A percentile compares a stretch with the other conserved stretches of the same genome.
Conservation (phyloP, 306 rosid genomes). For the Canavalia ensiformis region DNA sequence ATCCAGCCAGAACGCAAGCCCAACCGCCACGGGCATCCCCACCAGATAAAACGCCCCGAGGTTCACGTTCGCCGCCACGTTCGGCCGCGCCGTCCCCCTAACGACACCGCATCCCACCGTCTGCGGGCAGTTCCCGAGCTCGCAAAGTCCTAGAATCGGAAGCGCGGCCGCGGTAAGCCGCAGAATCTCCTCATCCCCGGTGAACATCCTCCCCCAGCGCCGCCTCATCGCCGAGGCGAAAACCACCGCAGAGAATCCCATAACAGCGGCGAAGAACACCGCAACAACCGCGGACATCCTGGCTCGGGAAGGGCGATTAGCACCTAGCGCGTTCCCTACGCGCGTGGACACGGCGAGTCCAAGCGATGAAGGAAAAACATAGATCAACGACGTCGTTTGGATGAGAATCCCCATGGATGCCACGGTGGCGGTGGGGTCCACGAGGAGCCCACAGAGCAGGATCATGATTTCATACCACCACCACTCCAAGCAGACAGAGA, state of each 20-base stretch:
- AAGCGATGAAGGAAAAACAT: constrained; percentile 86
- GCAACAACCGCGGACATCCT: constrained; percentile 68
- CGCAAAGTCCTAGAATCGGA: constrained; percentile 90
- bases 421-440: constrained; percentile 82
- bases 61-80: constrained; percentile 83
- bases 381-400: constrained; percentile 87
- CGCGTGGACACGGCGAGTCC: constrained; percentile 87
- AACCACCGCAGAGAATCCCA: constrained; percentile 69
- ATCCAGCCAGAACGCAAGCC: constrained; percentile 67
- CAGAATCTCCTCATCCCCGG: constrained; percentile 62
- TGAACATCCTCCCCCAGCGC: constrained; percentile 82
- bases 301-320: constrained; percentile 57
- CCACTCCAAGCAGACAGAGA: constrained; percentile 94
- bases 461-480: constrained; percentile 99
- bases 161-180: constrained; percentile 72
- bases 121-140: constrained; percentile 96
- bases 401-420: constrained; percentile 93
- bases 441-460: constrained; percentile 73
- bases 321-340: constrained; percentile 90
- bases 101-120: constrained; percentile 91
- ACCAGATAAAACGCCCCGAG: constrained; percentile 85
- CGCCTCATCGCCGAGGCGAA: constrained; percentile 69
- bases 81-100: constrained; percentile 88
- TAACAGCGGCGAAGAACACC: constrained; percentile 56
- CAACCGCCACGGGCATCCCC: constrained; percentile 92